phyloP scores from a whole-genome alignment of 495 filamentous ascomycete genomes.

The Aspergillus coremiiformis region DNA sequence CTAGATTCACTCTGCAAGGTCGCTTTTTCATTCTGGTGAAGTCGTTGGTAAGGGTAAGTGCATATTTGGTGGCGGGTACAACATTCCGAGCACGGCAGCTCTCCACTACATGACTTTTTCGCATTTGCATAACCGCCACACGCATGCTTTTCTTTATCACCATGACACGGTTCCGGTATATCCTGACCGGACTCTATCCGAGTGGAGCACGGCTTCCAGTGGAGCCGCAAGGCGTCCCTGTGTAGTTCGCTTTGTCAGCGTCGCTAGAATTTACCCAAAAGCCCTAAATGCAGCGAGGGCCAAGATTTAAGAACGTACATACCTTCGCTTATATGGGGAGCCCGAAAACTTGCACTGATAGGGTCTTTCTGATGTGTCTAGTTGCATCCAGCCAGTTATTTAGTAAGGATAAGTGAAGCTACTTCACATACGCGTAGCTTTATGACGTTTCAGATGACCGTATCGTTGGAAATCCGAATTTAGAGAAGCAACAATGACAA shows the following conservation, averaged over 20 bases:
- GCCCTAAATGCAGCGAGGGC: not conserved
- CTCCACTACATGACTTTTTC: conserved; percentile 28
- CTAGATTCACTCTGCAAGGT: not conserved
- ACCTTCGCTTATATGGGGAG: conserved; percentile 29
- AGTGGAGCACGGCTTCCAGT: conserved; percentile 30
- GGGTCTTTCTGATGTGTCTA: conserved; percentile 19
- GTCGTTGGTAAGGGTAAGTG: conserved; percentile 29
- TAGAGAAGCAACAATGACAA: conserved; percentile 25
- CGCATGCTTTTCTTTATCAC: conserved; percentile 29
- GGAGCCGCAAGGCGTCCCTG: conserved; percentile 28
- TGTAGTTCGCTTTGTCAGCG: not conserved
- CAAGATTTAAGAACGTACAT: no score
- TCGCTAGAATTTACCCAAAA: not conserved
- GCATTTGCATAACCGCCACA: conserved; percentile 32
- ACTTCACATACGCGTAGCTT: conserved; percentile 20
- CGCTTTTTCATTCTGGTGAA: conserved; percentile 4
- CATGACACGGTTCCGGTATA: conserved; percentile 22
- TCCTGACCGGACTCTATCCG: conserved; percentile 17
- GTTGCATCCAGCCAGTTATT: not conserved
- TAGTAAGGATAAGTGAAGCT: not conserved
- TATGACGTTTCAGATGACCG: conserved; percentile 30
- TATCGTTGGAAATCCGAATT: conserved; percentile 24
- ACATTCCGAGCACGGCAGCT: conserved; percentile 25
- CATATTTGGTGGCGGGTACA: conserved; percentile 19
- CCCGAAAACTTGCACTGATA: conserved; percentile 26